Conservation (phyloP, 495 filamentous ascomycete species). For the Penicillium malachiteum region DNA sequence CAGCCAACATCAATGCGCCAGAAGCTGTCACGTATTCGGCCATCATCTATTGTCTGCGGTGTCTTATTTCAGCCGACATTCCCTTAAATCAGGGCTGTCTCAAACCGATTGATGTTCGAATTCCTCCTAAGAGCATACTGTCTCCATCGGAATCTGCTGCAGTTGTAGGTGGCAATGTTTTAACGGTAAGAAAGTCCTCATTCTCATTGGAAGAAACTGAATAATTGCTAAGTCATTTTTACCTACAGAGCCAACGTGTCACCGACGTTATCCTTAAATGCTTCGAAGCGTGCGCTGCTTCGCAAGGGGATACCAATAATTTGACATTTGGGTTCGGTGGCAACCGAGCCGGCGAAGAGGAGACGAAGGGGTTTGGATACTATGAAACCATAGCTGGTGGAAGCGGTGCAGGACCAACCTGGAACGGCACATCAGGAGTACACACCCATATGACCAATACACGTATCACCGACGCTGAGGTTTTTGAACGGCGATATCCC, state of each 20-base stretch:
- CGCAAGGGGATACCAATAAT: conserved; percentile 86
- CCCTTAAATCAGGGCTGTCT: conserved; percentile 95
- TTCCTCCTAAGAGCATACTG: conserved; percentile 76
- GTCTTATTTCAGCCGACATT: conserved; percentile 85
- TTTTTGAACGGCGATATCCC: conserved; percentile 87
- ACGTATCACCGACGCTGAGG: conserved; percentile 86
- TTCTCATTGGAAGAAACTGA: not conserved
- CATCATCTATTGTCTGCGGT: conserved; percentile 91
- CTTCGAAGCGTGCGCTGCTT: conserved; percentile 83
- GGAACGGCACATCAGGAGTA: conserved; percentile 84
- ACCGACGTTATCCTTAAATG: conserved; percentile 87
- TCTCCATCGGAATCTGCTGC: conserved; percentile 73
- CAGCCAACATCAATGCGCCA: conserved; percentile 89
- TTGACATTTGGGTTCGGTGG: conserved; percentile 45
- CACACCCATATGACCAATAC: conserved; percentile 97
- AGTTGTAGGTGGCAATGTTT: conserved; percentile 86
- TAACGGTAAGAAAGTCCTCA: conserved; percentile 48
- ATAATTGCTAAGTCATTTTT: not conserved
- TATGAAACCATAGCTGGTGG: conserved; percentile 93
- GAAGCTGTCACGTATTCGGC: conserved; percentile 87
- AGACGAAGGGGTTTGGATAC: conserved; percentile 72
- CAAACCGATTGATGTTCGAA: conserved; percentile 75
- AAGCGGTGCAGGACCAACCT: conserved; percentile 75
- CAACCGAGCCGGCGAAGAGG: conserved; percentile 24
- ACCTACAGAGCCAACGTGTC: conserved; percentile 61